These are phyloP conservation scores for Nitzschia inconspicua DNA, from an alignment of 108 stramenopile genomes.

Conservation along the genomic window DNA sequence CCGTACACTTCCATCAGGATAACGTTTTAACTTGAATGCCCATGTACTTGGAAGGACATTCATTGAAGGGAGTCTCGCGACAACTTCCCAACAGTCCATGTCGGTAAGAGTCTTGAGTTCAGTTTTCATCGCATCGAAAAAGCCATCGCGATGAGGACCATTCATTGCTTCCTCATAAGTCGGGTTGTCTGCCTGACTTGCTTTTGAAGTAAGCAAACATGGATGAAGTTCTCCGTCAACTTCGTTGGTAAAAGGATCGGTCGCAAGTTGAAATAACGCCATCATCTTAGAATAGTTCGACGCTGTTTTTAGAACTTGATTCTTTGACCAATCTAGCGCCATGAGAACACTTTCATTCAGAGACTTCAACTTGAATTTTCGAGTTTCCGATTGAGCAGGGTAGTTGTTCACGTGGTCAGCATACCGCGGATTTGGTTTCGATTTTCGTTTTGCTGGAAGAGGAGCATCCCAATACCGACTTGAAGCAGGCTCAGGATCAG, in stretches of 20 bases:
- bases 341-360: too few relatives aligned
- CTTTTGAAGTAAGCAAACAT: slow-evolving; percentile 21
- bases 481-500: too few relatives aligned
- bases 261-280: neutral
- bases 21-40: slow-evolving; percentile 38
- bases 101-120: slow-evolving; percentile 12
- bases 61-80: slow-evolving; percentile 8
- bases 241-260: neutral
- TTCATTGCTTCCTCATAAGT: slow-evolving; percentile 36
- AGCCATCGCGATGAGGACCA: slow-evolving; percentile 31
- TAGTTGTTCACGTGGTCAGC: too few relatives aligned
- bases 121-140: slow-evolving; percentile 22
- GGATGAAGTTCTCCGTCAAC: too few relatives aligned
- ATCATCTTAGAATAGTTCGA: neutral
- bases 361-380: too few relatives aligned
- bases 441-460: too few relatives aligned
- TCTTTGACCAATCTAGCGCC: too few relatives aligned
- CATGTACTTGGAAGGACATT: slow-evolving; percentile 20
- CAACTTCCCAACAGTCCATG: slow-evolving; percentile 32
- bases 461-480: too few relatives aligned
- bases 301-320: too few relatives aligned
- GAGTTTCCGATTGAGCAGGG: too few relatives aligned
- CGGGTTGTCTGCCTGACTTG: slow-evolving; percentile 43
- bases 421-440: too few relatives aligned
- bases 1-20: slow-evolving; percentile 16